These are phyloP conservation scores for Phytophthora hibernalis DNA, from an alignment of 352 stramenopile genomes.

Conservation along the genomic window DNA sequence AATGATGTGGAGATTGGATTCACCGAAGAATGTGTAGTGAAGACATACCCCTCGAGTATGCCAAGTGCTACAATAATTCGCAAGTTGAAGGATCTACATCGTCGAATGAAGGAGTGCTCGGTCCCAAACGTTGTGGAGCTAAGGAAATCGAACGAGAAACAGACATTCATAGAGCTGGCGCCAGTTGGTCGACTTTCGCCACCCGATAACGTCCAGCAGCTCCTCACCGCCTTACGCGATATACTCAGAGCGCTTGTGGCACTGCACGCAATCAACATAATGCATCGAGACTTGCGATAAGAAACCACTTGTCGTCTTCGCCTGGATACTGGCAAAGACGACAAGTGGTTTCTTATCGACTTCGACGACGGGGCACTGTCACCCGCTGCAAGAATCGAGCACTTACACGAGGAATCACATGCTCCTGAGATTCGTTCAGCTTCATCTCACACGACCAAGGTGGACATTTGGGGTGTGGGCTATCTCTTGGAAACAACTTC, in stretches of 20 bases:
- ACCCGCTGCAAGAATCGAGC: background rate
- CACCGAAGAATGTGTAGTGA: conserved; percentile 20
- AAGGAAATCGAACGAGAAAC: conserved; percentile 11
- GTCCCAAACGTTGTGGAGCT: conserved; percentile 27
- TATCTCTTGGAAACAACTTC: conserved; percentile 15
- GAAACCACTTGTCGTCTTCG: too few species aligned
- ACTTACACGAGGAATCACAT: conserved; percentile 33
- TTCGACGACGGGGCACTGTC: conserved; percentile 19
- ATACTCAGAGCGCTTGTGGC: conserved; percentile 24
- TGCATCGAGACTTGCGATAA: conserved; percentile 32
- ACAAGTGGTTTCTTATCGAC: conserved; percentile 27
- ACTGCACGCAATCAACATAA: conserved; percentile 21
- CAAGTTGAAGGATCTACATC: conserved; percentile 16
- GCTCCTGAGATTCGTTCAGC: conserved; percentile 19
- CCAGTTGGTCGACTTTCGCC: conserved; percentile 16
- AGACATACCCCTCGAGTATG: conserved; percentile 19
- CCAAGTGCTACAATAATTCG: conserved; percentile 11
- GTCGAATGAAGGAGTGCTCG: conserved; percentile 11
- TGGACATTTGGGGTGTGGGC: conserved; percentile 25
- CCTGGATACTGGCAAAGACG: conserved; percentile 22
- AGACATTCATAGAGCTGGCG: conserved; percentile 15
- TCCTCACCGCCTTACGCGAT: conserved; percentile 18
- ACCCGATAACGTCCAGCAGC: conserved; percentile 6
- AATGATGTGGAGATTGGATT: conserved; percentile 25
- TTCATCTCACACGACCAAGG: conserved; percentile 19